Evolutionary conservation across 331 rosid species (phyloP), one percentile per base, ranked within the genome.

Genomic region (Cucumis variabilis): DNA sequence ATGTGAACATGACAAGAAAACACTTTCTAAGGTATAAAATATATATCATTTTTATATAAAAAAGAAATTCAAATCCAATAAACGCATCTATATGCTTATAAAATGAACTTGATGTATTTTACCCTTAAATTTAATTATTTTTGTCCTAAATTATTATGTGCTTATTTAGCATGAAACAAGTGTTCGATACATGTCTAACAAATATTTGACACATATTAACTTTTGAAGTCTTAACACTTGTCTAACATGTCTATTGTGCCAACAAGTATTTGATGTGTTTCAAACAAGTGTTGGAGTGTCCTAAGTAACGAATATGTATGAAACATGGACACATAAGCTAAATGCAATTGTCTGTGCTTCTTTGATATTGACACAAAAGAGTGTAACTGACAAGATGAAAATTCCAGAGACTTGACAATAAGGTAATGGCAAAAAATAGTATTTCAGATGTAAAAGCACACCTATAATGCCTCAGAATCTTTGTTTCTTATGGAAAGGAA

Each of bases 401-500:
- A 67, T 79, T 79, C 24, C 8, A 24, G 30, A 78, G 0, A 79
- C 14, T 79, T 51, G 19, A 15, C 58, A 11, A 20, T 82, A 82
- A 6, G 55, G 3, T 9, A 13, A 82, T 58, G 27, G 73, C 72
- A 33, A 9, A 23, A 62, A 82, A 62, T 9, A 4, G 33, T 13
- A 14, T 50, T 48, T 85, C 41, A 53, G 7, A 51, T 67, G 23
- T 48, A 60, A 78, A 83, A 11, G 70, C 88, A 82, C 85, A 95
- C 98, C 96, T 95, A 90, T 19, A 92, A 58, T 70, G 90, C 55
- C 89, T 89, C 92, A n/a, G 96, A 60, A 83, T 90, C 70, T 86
- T 94, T 94, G 90, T 88, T 90, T 93, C 98, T 93, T 89, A 88
- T 87, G 66, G 90, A 92, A 82, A 97, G 92, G 90, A 95, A 65